Conservation (phyloP, 768 basidiomycete species). For the Tylopilus sp. region DNA sequence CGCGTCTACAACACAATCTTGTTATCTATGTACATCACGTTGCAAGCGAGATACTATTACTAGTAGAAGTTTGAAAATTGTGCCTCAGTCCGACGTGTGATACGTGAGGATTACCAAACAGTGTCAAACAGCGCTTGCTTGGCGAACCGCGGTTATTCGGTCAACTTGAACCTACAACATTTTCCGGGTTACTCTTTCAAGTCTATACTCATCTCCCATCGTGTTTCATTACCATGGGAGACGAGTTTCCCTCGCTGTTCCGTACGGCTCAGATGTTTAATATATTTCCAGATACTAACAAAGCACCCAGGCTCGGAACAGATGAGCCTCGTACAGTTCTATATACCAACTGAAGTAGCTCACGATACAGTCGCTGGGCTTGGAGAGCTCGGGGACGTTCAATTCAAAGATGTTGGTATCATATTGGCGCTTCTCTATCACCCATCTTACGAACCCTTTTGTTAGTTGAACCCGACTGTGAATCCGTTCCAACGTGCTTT, state of each 20-base stretch:
- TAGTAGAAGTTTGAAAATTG: no score
- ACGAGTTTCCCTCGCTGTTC: constrained; percentile 81
- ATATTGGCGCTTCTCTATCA: neutral
- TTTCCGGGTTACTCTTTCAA: neutral
- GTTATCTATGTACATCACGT: neutral
- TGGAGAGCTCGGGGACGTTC: constrained; percentile 91
- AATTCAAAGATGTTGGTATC: constrained; percentile 91
- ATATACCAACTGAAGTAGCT: constrained; percentile 94
- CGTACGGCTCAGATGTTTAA: constrained; percentile 42
- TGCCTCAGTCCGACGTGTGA: no score
- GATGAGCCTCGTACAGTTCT: constrained; percentile 98
- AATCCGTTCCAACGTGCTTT: constrained; percentile 99
- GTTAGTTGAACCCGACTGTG: constrained; percentile 86
- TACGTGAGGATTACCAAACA: constrained; percentile 19
- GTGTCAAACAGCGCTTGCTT: constrained; percentile 1
- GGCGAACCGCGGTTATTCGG: neutral
- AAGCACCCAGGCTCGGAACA: constrained; percentile 76
- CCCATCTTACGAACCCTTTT: constrained; percentile 3
- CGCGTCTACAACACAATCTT: neutral
- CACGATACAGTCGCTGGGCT: constrained; percentile 96
- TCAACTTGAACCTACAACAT: no score
- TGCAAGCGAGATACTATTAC: no score
- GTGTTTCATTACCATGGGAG: constrained; percentile 48
- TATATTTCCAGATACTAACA: constrained; percentile 2
- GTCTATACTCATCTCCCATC: neutral